Conservation (phyloP, 768 basidiomycete species). For the Pisolithus albus region DNA sequence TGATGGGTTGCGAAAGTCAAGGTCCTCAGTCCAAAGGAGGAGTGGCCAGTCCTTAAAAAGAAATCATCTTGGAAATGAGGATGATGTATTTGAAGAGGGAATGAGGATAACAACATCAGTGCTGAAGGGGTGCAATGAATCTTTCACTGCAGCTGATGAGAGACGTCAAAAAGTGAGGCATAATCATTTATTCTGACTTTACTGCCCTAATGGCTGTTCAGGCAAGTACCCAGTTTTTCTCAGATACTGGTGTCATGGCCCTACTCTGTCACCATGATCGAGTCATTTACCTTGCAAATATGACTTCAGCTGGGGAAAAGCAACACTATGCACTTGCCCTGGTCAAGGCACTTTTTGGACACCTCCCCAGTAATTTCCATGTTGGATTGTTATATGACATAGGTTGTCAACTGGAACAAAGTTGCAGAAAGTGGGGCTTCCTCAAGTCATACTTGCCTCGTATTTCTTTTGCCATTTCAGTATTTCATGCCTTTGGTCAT, state of each 20-base stretch:
- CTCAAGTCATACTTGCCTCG: constrained; percentile 10
- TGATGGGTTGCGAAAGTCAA: not conserved
- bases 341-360: constrained; percentile 10
- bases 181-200: not conserved
- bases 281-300: constrained; percentile 12
- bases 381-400: constrained; percentile 21
- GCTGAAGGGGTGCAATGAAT: constrained; percentile 27
- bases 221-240: constrained; percentile 15
- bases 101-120: constrained; percentile 23
- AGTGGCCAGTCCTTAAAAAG: not conserved
- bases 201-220: not conserved
- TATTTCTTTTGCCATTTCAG: constrained; percentile 24
- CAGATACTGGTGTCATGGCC: constrained; percentile 17
- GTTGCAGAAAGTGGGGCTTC: constrained; percentile 8
- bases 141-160: constrained; percentile 19
- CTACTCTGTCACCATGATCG: constrained; percentile 19
- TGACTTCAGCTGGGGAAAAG: constrained; percentile 14
- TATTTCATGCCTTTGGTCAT: constrained; percentile 32
- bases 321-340: constrained; percentile 20
- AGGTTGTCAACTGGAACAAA: constrained; percentile 16
- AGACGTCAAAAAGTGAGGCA: constrained; percentile 3
- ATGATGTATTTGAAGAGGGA: too few relatives aligned
- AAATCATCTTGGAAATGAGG: too few relatives aligned
- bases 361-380: constrained; percentile 10
- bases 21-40: not conserved